Percentiles rank a stretch among this genome's conserved stretches.
These are phyloP conservation scores for Tricholoma saponaceum DNA, from an alignment of 768 basidiomycete genomes.

Conservation along the genomic window DNA sequence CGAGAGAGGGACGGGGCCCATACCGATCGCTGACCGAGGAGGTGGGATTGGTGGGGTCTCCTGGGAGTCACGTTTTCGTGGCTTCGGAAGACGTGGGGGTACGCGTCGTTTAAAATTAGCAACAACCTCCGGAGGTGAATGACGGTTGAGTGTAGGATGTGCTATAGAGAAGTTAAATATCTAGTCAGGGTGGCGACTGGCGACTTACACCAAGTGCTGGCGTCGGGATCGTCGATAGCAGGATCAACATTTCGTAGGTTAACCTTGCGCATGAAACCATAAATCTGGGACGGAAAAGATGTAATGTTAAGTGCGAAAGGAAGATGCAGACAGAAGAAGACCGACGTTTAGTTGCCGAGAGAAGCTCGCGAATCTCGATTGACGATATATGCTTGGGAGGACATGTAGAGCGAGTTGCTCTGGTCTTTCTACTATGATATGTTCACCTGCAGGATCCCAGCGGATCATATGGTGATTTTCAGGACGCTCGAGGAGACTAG, in stretches of 20 bases:
- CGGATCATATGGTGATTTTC: conserved; percentile 98
- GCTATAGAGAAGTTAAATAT: conserved; percentile 41
- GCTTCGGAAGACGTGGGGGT: conserved; percentile 87
- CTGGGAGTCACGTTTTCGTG: conserved; percentile 72
- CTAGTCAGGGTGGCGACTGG: conserved; percentile 1
- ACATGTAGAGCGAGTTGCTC: conserved; percentile 93
- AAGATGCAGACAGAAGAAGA: conserved; percentile 25
- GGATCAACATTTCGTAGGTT: conserved; percentile 94
- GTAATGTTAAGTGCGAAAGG: conserved; percentile 17
- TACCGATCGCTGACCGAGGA: conserved; percentile 70
- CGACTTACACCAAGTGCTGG: conserved; percentile 91
- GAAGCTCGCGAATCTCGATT: conserved; percentile 96
- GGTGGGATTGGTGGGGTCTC: conserved; percentile 70
- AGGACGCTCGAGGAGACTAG: conserved; percentile 80
- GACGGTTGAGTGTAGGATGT: conserved; percentile 87
- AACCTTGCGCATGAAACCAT: conserved; percentile 98
- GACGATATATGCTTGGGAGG: conserved; percentile 90
- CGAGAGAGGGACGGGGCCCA: conserved; percentile 65
- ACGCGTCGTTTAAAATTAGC: conserved; percentile 95
- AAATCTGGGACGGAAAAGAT: conserved; percentile 59
- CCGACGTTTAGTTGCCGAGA: conserved; percentile 94
- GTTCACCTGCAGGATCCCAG: conserved; percentile 90
- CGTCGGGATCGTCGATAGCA: conserved; percentile 93
- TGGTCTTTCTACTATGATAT: conserved; percentile 93
- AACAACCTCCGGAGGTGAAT: conserved; percentile 86